Percentiles rank a stretch among this genome's conserved stretches.
Conservation (phyloP, 1,284 basidiomycete species). For the Ustanciosporium gigantosporum region DNA sequence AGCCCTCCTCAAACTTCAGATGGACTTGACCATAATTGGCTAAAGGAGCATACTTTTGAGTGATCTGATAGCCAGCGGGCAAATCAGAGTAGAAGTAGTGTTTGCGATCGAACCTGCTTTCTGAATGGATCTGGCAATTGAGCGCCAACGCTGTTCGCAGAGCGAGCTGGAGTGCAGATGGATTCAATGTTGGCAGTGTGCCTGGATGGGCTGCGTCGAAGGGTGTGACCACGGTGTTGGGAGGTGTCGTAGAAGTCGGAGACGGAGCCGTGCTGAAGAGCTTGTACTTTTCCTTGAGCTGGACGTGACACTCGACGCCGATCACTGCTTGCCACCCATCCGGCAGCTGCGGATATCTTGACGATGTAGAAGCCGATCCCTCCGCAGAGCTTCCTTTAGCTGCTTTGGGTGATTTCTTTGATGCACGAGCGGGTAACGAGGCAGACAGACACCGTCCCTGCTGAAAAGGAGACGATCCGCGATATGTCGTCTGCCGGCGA, state of each 20-base stretch:
- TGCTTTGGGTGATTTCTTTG: constrained; percentile 23
- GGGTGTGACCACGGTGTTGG: constrained; percentile 77
- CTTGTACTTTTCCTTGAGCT: constrained; percentile 83
- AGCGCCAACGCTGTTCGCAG: constrained; percentile 82
- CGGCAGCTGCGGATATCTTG: constrained; percentile 38
- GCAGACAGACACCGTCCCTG: too few relatives aligned
- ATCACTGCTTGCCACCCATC: constrained; percentile 68
- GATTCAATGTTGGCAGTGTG: constrained; percentile 78
- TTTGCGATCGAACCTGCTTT: constrained; percentile 73
- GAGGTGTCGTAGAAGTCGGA: constrained; percentile 66
- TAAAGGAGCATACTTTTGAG: constrained; percentile 87
- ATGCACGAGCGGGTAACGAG: neutral
- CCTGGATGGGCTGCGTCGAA: constrained; percentile 93
- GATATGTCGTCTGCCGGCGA: too few relatives aligned
- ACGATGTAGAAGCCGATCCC: neutral
- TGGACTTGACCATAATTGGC: constrained; percentile 72
- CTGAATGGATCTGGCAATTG: constrained; percentile 67
- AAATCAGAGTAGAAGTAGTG: constrained; percentile 98
- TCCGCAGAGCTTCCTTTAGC: neutral
- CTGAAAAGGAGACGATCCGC: too few relatives aligned
- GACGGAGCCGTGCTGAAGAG: constrained; percentile 72
- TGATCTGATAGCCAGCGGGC: constrained; percentile 93
- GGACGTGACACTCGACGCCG: constrained; percentile 93
- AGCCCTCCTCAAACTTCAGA: constrained; percentile 61
- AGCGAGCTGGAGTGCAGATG: constrained; percentile 78